phyloP scores from a whole-genome alignment of 2,329 filamentous ascomycete species.

The Elsinoe ampelina region DNA sequence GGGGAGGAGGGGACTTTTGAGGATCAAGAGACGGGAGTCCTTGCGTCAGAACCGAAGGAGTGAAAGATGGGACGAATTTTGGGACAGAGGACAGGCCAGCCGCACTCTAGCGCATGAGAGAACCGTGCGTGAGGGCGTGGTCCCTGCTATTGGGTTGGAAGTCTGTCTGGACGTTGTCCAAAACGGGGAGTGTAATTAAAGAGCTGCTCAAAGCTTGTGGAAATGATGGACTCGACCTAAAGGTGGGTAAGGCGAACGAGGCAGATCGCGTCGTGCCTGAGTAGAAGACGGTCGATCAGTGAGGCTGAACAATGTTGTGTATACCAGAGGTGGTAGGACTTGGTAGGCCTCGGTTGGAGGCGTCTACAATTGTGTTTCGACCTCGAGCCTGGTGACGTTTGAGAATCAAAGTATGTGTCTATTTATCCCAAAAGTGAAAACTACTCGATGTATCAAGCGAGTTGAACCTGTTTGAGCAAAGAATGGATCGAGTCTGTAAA shows the following conservation, averaged over 20 bases:
- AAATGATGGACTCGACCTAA: background rate
- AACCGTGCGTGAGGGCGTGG: slow-evolving; percentile 11
- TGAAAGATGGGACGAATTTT: slow-evolving; percentile 5
- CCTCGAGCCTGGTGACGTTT: background rate
- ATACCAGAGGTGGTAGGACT: background rate
- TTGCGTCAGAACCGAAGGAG: slow-evolving; percentile 8
- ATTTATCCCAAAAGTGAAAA: background rate
- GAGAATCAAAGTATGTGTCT: background rate
- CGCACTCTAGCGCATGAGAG: slow-evolving; percentile 4
- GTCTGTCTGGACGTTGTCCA: slow-evolving; percentile 6
- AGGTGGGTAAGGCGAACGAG: background rate
- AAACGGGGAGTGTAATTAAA: slow-evolving; percentile 2
- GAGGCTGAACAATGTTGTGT: slow-evolving; percentile 5
- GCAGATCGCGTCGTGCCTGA: background rate
- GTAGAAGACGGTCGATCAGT: background rate
- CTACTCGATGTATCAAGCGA: background rate
- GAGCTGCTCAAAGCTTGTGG: background rate
- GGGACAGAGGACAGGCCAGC: slow-evolving; percentile 1
- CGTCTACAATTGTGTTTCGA: slow-evolving; percentile 3
- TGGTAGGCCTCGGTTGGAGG: slow-evolving; percentile 5
- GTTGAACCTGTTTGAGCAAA: background rate
- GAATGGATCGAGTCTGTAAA: no score
- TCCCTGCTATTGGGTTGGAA: slow-evolving; percentile 1
- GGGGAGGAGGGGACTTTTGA: background rate
- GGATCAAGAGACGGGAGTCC: background rate